Evolutionary conservation across 1,139 yeast species (phyloP).

Genomic region (Zygosaccharomyces pseudobailii): DNA sequence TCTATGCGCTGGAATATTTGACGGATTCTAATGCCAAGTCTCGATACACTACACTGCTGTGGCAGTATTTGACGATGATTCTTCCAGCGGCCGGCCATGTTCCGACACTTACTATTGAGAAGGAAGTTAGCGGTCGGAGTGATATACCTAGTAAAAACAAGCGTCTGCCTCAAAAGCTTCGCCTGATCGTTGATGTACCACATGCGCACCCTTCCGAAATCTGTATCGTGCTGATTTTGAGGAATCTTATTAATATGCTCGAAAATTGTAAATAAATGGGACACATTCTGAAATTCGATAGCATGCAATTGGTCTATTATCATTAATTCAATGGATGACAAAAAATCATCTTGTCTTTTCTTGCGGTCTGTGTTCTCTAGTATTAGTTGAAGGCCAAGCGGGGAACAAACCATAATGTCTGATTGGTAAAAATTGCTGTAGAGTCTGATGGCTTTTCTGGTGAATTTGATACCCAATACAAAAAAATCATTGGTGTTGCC

Average conservation of each 20-base stretch:
- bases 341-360: slow-evolving; percentile 60
- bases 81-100: slow-evolving; percentile 63
- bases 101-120: slow-evolving; percentile 52
- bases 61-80: slow-evolving; percentile 37
- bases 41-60: slow-evolving; percentile 41
- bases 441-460: slow-evolving; percentile 79
- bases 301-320: slow-evolving; percentile 82
- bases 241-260: slow-evolving; percentile 75
- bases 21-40: slow-evolving; percentile 52
- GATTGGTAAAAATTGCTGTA: slow-evolving; percentile 81
- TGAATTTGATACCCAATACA: slow-evolving; percentile 81
- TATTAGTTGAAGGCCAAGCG: slow-evolving; percentile 81
- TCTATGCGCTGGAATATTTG: slow-evolving; percentile 74
- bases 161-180: slow-evolving; percentile 67
- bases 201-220: slow-evolving; percentile 85
- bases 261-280: slow-evolving; percentile 68
- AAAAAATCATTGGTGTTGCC: slow-evolving; percentile 94
- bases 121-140: slow-evolving; percentile 80
- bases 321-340: slow-evolving; percentile 81
- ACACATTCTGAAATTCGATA: slow-evolving; percentile 91
- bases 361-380: slow-evolving; percentile 52
- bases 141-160: slow-evolving; percentile 64
- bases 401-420: slow-evolving; percentile 86
- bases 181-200: slow-evolving; percentile 89
- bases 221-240: slow-evolving; percentile 72